Evolutionary conservation across 1,284 basidiomycete species (phyloP).

Genomic region (Ceratobasidium sp.): DNA sequence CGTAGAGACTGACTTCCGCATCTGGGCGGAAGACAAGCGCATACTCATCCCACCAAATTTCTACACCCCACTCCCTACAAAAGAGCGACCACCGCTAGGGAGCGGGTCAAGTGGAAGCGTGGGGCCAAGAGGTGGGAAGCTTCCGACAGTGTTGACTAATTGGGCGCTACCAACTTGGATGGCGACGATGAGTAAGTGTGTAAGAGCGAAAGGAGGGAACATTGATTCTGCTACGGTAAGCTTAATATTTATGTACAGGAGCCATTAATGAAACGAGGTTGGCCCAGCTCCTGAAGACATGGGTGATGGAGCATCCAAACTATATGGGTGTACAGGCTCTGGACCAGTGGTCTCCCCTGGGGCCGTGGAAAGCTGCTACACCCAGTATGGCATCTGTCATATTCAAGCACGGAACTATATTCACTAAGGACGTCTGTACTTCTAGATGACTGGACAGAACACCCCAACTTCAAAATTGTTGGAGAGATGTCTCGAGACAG

Average conservation of each 20-base stretch:
- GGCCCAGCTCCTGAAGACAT: conserved; percentile 21
- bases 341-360: conserved; percentile 25
- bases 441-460: conserved; percentile 15
- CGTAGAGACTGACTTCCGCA: conserved; percentile 72
- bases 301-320: conserved; percentile 35
- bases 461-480: conserved; percentile 13
- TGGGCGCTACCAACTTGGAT: conserved; percentile 25
- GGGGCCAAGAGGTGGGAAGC: not conserved
- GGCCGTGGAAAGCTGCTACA: conserved; percentile 14
- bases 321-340: conserved; percentile 1
- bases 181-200: conserved; percentile 32
- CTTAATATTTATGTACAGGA: no score
- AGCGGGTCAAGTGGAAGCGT: not conserved
- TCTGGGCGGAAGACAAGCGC: conserved; percentile 63
- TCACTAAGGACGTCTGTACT: no score
- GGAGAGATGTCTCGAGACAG: conserved; percentile 15
- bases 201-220: conserved; percentile 37
- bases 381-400: not conserved
- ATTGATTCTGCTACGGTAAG: conserved; percentile 26
- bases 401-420: no score
- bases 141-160: not conserved
- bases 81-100: not conserved
- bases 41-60: conserved; percentile 54
- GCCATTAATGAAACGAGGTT: no score
- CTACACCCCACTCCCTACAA: conserved; percentile 26